Percentiles rank a stretch among this genome's conserved stretches.
Conservation (phyloP, 2,329 filamentous ascomycete species). For the Eurotiales sp. region DNA sequence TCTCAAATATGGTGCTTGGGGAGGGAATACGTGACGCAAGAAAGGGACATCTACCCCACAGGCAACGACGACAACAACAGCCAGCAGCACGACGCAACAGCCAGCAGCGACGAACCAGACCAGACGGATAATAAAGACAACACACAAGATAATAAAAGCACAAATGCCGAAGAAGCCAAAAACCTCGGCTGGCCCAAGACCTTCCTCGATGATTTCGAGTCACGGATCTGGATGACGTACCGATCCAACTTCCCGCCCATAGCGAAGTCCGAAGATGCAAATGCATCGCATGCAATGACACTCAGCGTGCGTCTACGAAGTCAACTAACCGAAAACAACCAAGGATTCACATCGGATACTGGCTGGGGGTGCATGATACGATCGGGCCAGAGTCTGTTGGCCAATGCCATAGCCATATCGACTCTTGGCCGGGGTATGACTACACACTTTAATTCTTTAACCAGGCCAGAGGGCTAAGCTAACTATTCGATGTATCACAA, state of each 20-base stretch:
- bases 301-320: conserved; percentile 79
- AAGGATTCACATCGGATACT: conserved; percentile 86
- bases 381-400: conserved; percentile 87
- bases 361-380: conserved; percentile 99
- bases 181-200: conserved; percentile 69
- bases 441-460: no score
- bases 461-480: no score
- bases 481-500: neutral
- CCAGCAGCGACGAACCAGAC: neutral
- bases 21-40: conserved; percentile 47
- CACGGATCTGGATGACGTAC: conserved; percentile 94
- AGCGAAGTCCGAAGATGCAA: conserved; percentile 70
- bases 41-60: conserved; percentile 8
- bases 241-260: conserved; percentile 82
- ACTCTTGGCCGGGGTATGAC: conserved; percentile 70
- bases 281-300: conserved; percentile 68
- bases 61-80: conserved; percentile 5
- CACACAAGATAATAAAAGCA: neutral
- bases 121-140: neutral
- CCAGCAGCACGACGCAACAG: conserved; percentile 8
- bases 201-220: conserved; percentile 91
- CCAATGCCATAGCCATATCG: conserved; percentile 73
- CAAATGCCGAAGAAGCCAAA: neutral
- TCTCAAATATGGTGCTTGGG: conserved; percentile 83
- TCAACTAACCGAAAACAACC: conserved; percentile 75